Evolutionary conservation across 345 rosid genomes (phyloP).

Genomic region (Excoecaria cochinchinensis): DNA sequence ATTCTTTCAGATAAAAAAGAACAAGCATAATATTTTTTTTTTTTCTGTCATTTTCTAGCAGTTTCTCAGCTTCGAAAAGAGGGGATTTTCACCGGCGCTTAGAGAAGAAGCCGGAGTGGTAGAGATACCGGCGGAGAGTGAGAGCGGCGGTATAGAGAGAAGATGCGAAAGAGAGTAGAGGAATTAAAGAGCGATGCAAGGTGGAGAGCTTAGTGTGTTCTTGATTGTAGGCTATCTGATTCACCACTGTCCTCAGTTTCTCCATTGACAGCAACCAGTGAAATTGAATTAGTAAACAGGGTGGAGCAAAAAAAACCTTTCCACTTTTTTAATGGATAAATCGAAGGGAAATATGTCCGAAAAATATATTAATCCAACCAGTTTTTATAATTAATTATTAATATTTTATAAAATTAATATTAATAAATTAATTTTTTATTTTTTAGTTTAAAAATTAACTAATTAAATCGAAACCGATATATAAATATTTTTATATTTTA

Average conservation of each 20-base stretch:
- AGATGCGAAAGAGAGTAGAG: constrained; percentile 10
- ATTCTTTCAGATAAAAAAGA: too few relatives aligned
- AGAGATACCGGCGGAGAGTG: constrained; percentile 52
- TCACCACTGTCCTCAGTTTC: constrained; percentile 17
- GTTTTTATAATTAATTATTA: too few relatives aligned
- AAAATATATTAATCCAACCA: too few relatives aligned
- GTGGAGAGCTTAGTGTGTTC: constrained; percentile 13
- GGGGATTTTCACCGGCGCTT: constrained; percentile 39
- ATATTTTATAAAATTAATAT: too few relatives aligned
- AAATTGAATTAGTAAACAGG: not conserved
- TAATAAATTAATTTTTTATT: too few relatives aligned
- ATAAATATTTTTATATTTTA: too few relatives aligned
- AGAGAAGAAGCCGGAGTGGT: constrained; percentile 47
- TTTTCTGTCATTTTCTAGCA: not conserved
- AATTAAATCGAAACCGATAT: too few relatives aligned
- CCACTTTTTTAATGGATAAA: too few relatives aligned
- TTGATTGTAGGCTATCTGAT: constrained; percentile 10
- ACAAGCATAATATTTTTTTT: too few relatives aligned
- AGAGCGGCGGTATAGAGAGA: constrained; percentile 28
- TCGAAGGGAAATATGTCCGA: too few relatives aligned
- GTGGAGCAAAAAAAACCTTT: too few relatives aligned
- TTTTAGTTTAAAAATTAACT: too few relatives aligned
- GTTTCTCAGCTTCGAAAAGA: constrained; percentile 1
- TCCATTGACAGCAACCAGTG: constrained; percentile 2
- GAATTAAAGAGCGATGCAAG: constrained; percentile 7